Conservation (phyloP, 78 protist genomes). For the Dictyostelium firmibasis region DNA sequence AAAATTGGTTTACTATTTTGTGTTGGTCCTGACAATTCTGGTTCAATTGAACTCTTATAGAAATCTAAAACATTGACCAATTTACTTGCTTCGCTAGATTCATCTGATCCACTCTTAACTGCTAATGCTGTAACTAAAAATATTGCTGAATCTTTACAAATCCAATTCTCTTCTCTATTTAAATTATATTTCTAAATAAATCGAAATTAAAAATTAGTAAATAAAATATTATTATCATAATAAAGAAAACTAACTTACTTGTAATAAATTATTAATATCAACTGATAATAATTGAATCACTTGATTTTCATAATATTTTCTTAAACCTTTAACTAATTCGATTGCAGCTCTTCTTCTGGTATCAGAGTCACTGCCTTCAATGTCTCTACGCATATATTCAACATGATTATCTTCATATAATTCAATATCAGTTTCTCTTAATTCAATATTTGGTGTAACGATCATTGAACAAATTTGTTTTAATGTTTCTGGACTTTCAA, state of each 20-base stretch:
- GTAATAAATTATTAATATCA: conserved; percentile 40
- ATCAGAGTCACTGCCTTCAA: conserved; percentile 94
- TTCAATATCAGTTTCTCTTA: conserved; percentile 91
- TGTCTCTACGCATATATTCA: conserved; percentile 94
- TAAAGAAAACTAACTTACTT: conserved; percentile 11
- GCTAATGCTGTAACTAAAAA: conserved; percentile 94
- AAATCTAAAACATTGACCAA: conserved; percentile 75
- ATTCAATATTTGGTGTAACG: conserved; percentile 88
- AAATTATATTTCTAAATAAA: neutral
- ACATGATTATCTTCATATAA: conserved; percentile 86
- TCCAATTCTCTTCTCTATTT: conserved; percentile 83
- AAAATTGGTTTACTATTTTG: conserved; percentile 71
- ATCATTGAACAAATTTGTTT: conserved; percentile 86
- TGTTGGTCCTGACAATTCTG: conserved; percentile 76
- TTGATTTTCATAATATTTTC: conserved; percentile 82
- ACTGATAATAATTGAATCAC: conserved; percentile 35
- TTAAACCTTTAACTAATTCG: conserved; percentile 91
- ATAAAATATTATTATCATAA: too few species aligned
- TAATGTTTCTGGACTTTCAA: conserved; percentile 74
- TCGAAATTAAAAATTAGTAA: neutral
- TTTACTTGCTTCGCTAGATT: neutral
- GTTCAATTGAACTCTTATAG: conserved; percentile 79
- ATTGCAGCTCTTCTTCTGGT: conserved; percentile 93
- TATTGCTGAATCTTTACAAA: conserved; percentile 93
- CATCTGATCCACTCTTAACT: conserved; percentile 21